Percentiles rank a stretch among this genome's conserved stretches.
These are phyloP conservation scores for Lepidopterella palustris DNA, from an alignment of 495 filamentous ascomycete genomes.

Conservation along the genomic window DNA sequence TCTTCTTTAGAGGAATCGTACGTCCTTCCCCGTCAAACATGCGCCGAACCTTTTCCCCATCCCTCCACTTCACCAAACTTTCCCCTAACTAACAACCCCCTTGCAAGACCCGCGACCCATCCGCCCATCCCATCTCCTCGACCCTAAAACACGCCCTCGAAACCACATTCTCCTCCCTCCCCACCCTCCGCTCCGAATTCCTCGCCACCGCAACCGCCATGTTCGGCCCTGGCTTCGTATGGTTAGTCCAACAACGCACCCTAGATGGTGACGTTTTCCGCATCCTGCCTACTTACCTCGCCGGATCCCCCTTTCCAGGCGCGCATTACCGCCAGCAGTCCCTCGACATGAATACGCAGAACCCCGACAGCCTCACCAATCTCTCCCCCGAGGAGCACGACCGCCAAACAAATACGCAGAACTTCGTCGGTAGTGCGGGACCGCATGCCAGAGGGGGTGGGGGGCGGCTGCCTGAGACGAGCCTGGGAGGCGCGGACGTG, in stretches of 20 bases:
- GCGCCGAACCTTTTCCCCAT: not conserved
- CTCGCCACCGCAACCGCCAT: conserved; percentile 76
- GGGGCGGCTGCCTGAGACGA: conserved; percentile 43
- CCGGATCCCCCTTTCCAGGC: conserved; percentile 78
- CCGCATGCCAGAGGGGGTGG: not conserved
- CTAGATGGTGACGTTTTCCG: conserved; percentile 47
- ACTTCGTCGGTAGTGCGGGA: conserved; percentile 45
- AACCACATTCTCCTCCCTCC: conserved; percentile 68
- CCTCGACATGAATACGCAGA: conserved; percentile 70
- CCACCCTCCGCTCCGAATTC: conserved; percentile 72
- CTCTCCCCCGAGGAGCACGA: conserved; percentile 5
- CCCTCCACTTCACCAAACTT: not conserved
- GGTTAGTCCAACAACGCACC: conserved; percentile 57
- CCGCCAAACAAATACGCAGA: conserved; percentile 20
- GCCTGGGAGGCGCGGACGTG: conserved; percentile 56
- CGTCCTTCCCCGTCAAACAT: conserved; percentile 18
- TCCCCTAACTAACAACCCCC: conserved; percentile 4
- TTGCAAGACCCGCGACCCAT: conserved; percentile 43
- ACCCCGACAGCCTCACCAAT: conserved; percentile 3
- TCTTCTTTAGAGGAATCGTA: conserved; percentile 76
- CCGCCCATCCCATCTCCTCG: conserved; percentile 42
- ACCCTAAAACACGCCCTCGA: conserved; percentile 45
- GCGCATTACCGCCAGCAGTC: conserved; percentile 77
- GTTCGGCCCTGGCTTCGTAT: conserved; percentile 97
- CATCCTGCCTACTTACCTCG: conserved; percentile 84